Evolutionary conservation across 2,329 filamentous ascomycete genomes (phyloP), one percentile per base, ranked within the genome.

Genomic region (Drechslera avenae): DNA sequence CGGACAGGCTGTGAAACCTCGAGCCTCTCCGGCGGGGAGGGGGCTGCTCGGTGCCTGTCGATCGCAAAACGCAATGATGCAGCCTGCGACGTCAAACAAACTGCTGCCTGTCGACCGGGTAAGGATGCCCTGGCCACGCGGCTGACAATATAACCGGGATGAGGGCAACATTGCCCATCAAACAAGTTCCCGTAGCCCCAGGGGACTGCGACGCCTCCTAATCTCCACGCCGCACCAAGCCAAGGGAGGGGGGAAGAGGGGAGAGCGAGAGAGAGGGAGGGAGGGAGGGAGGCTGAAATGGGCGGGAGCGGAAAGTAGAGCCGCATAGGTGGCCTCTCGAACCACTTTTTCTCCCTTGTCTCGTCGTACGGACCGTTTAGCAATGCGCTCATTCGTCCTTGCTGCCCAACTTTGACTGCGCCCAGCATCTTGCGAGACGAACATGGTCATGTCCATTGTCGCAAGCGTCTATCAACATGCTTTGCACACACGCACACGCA

Each of bases 231-330:
- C 12, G 26, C 10, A 28, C 26, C 19, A 44, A 39, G 34, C 46
- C 42, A 46, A 50, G 21, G 31, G 23, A 39, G 36, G 35, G 33
- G 39, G 31, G 21, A n/a, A 26, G 13, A 39, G 48, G 37, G 32
- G 21, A 23, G 23, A 39, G 36, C 30, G 33, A 34, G 31, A 17
- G 16, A 26, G 13, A 39, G 48, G 37, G 32, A 47, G 50, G 43
- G 49, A 54, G 30, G 42, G 52, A 54, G 50, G 50, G 54, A 55
- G 55, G 52, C 55, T 58, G 49, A 58, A 41, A 46, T 45, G 46
- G 46, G 56, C 59, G 56, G 56, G 54, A 51, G 47, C 26, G 26
- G 51, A 55, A 54, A 39, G 46, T 41, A 53, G 57, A 62, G 60
- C 60, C 60, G 57, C 59, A 63, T 60, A 44, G 35, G 44, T 51